Evolutionary conservation across 306 rosid species (phyloP).

Genomic region (Prunus davidiana): DNA sequence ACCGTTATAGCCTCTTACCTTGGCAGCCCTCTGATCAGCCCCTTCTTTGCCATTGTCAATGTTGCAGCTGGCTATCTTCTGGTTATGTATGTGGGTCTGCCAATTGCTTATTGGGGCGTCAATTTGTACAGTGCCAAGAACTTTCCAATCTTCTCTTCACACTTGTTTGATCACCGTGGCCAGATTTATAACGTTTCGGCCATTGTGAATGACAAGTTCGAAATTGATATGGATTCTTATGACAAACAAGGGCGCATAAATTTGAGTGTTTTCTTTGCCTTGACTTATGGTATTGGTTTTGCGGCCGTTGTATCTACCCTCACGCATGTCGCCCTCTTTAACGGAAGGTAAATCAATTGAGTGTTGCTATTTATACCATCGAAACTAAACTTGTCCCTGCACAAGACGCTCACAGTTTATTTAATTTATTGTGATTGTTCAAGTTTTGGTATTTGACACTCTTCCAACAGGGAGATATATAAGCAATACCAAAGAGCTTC

Average conservation of each 20-base stretch:
- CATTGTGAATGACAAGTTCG: conserved; percentile 55
- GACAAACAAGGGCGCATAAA: conserved; percentile 45
- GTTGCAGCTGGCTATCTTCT: conserved; percentile 27
- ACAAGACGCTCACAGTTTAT: too few relatives aligned
- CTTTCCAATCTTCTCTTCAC: conserved; percentile 33
- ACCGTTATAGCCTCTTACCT: conserved; percentile 31
- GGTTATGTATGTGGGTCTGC: conserved; percentile 22
- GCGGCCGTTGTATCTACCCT: conserved; percentile 70
- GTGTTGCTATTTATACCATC: background rate
- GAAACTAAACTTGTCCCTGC: too few relatives aligned
- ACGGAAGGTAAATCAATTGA: conserved; percentile 56
- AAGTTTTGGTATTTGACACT: background rate
- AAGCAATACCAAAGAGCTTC: conserved; percentile 49
- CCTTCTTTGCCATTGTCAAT: conserved; percentile 42
- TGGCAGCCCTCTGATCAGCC: conserved; percentile 29
- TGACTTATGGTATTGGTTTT: conserved; percentile 78
- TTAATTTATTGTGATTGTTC: too few relatives aligned
- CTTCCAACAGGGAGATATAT: conserved; percentile 57
- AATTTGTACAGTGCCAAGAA: conserved; percentile 27
- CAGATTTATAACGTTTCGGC: conserved; percentile 41
- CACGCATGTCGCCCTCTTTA: conserved; percentile 61
- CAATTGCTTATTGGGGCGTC: conserved; percentile 32
- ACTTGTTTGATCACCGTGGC: conserved; percentile 38
- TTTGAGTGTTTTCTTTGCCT: conserved; percentile 61
- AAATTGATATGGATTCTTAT: conserved; percentile 37